These are phyloP conservation scores for Phytopythium cucurbitacearum DNA, from an alignment of 352 stramenopile genomes.

Conservation along the genomic window DNA sequence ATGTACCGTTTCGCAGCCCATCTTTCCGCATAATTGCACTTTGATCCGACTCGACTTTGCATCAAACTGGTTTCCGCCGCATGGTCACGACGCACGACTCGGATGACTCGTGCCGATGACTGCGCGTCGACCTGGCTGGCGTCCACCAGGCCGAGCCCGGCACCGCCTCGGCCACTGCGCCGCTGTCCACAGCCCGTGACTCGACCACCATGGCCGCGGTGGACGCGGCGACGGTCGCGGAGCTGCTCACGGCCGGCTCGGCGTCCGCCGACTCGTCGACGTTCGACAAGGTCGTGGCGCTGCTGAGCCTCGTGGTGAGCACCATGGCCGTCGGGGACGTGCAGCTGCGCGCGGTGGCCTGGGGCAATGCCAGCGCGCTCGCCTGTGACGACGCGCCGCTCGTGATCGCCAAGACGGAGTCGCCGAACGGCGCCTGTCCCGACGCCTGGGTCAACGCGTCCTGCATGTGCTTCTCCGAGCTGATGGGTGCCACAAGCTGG, in stretches of 20 bases:
- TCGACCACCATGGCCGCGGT: not conserved
- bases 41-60: no score
- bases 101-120: no score
- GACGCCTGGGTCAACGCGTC: constrained; percentile 6
- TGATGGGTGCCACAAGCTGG: constrained; percentile 2
- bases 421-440: constrained; percentile 8
- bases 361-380: constrained; percentile 3
- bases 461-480: constrained; percentile 6
- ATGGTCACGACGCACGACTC: no score
- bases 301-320: constrained; percentile 2
- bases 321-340: not conserved
- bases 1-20: no score
- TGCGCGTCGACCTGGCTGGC: no score
- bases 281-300: constrained; percentile 7
- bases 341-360: constrained; percentile 3
- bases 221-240: constrained; percentile 1
- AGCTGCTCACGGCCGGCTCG: constrained; percentile 2
- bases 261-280: not conserved
- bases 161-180: no score
- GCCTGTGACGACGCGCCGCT: constrained; percentile 5
- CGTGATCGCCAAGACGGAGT: constrained; percentile 5
- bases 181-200: no score
- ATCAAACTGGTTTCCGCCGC: no score
- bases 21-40: no score
- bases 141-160: no score